Percentiles rank a stretch among this genome's conserved stretches.
phyloP scores from a whole-genome alignment of 495 filamentous ascomycete species.

The Diplogelasinospora grovesii region DNA sequence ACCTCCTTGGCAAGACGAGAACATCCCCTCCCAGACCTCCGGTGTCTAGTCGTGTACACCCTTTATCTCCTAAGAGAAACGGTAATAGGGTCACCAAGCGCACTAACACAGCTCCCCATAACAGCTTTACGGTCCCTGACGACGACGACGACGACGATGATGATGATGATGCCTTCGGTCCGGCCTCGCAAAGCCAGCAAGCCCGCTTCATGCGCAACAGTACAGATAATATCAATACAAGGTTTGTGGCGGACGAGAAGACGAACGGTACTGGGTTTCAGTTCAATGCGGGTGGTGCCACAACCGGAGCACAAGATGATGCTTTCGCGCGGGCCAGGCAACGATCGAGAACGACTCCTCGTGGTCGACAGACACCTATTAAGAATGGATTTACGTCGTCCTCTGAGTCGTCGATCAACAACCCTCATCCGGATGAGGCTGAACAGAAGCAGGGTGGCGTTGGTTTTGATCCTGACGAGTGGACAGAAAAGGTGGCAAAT shows the following conservation, averaged over 20 bases:
- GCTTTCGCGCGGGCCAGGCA: conserved; percentile 24
- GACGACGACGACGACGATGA: conserved; percentile 26
- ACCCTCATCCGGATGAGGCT: conserved; percentile 5
- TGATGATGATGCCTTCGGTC: too few relatives aligned
- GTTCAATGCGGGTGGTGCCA: conserved; percentile 37
- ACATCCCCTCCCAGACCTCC: background rate
- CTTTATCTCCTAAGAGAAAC: conserved; percentile 5
- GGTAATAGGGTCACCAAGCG: conserved; percentile 6
- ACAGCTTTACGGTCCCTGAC: conserved; percentile 46
- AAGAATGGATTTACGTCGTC: conserved; percentile 12
- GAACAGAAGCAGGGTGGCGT: conserved; percentile 40
- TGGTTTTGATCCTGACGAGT: conserved; percentile 59
- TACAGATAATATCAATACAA: conserved; percentile 71
- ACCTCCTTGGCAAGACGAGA: conserved; percentile 11
- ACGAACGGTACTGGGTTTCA: conserved; percentile 24
- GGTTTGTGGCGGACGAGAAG: conserved; percentile 38
- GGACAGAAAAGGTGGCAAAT: conserved; percentile 58
- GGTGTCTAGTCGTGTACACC: background rate
- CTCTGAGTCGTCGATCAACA: conserved; percentile 9
- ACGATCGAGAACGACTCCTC: conserved; percentile 28
- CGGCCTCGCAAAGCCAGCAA: conserved; percentile 14
- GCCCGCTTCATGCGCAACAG: conserved; percentile 50
- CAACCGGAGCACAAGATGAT: conserved; percentile 22
- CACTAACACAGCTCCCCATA: conserved; percentile 26
- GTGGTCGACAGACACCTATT: conserved; percentile 29